Evolutionary conservation across 2,329 filamentous ascomycete species (phyloP), one percentile per base, ranked within the genome.

Genomic region (Phialocephala sp.): DNA sequence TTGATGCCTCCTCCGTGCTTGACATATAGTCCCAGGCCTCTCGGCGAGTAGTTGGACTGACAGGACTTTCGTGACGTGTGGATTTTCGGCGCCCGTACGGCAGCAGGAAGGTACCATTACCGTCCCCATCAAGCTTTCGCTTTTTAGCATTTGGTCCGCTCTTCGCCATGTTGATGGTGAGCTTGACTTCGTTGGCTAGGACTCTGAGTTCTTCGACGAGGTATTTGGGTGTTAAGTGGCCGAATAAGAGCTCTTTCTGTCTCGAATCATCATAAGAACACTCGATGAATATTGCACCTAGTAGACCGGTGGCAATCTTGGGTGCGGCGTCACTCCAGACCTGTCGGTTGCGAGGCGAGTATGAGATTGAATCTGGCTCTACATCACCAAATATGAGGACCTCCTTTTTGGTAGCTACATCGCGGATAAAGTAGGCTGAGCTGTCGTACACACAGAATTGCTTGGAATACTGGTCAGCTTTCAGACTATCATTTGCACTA

Each of bases 361-460:
- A 79, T 0, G 93, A 96, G 32, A 98, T 79, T 9, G 88, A 90
- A 77, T 99, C 95, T 0, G 95, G 93, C 75, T 99, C 95, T 43
- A 98, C 92, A 71, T 99, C 95, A 20, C 95, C 95, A 76, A 97
- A 98, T 58, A 99, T 91, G 66, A 99, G 86, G 2, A 98, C 87
- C 78, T 99, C 94, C 37, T 85, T 85, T 1, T 87, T 85, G 0
- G 88, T 91, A 0, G 80, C 76, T 39, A 89, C 82, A 66, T 95
- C 91, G 43, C 92, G 91, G 69, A 99, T 91, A 78, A 99, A 98
- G 78, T 94, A 98, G 0, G 93, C 94, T 20, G 93, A 95, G 69
- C 92, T 97, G 76, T 97, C 93, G 66, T 92, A 90, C 0, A 93
- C 91, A 72, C 90, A 93, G 39, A 84, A 74, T 59, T 41, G 62